A percentile compares a stretch with the other conserved stretches of the same genome.
Conservation (phyloP, 148 eudicot genomes). For the Camellia sinensis region DNA sequence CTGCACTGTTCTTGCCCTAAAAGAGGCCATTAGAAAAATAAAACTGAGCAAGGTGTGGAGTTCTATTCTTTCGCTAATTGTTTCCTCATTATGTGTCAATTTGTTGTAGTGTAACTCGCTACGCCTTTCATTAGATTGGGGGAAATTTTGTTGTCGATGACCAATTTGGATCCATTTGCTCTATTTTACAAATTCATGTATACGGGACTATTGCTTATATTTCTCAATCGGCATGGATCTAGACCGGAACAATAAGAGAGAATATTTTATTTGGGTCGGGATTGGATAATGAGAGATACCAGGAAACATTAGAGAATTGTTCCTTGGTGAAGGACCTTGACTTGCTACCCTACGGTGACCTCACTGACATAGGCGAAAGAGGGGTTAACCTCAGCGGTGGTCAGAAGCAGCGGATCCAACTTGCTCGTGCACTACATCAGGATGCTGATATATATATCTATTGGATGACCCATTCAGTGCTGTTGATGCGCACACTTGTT, state of each 20-base stretch:
- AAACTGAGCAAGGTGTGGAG: no score
- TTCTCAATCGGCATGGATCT: constrained; percentile 94
- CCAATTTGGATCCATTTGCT: not conserved
- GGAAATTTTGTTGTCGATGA: not conserved
- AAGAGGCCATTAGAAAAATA: no score
- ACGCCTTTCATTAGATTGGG: no score
- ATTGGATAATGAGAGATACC: constrained; percentile 56
- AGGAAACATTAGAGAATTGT: constrained; percentile 64
- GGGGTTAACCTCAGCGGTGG: constrained; percentile 98
- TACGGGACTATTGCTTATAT: constrained; percentile 76
- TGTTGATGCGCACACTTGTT: no score
- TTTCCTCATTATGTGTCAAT: no score
- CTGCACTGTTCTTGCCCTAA: no score
- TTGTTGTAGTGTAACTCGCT: no score
- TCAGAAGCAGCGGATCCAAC: constrained; percentile 86
- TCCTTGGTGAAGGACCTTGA: constrained; percentile 78
- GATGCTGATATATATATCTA: no score
- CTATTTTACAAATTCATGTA: constrained; percentile 50
- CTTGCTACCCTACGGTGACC: constrained; percentile 69
- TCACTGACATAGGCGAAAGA: constrained; percentile 94
- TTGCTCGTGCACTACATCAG: constrained; percentile 86
- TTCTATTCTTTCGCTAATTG: no score
- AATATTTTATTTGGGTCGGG: constrained; percentile 73
- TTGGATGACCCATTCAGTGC: no score
- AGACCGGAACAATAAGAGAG: constrained; percentile 76